These are phyloP conservation scores for Penicillium sp. DNA, from an alignment of 2,329 filamentous ascomycete genomes.

Conservation along the genomic window DNA sequence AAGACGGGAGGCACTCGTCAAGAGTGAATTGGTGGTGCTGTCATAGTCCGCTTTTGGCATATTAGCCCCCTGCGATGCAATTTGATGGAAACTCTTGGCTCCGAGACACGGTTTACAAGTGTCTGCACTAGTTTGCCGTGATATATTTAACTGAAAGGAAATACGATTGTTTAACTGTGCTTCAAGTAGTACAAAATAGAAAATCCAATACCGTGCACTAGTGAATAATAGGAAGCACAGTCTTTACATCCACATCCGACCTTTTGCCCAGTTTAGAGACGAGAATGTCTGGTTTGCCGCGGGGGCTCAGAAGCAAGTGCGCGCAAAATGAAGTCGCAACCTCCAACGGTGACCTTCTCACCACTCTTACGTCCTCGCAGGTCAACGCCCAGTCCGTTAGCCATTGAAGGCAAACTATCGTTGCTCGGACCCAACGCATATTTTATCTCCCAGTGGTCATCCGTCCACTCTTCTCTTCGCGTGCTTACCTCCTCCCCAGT, in stretches of 20 bases:
- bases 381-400: not conserved
- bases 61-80: not conserved
- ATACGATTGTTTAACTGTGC: no score
- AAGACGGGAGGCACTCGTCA: conserved; percentile 21
- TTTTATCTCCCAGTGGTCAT: not conserved
- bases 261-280: not conserved
- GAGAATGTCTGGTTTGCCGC: not conserved
- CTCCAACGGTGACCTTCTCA: not conserved
- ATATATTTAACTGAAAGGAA: no score
- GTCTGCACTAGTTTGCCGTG: no score
- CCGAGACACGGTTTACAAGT: no score
- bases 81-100: no score
- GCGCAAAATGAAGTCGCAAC: not conserved
- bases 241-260: not conserved
- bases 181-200: no score
- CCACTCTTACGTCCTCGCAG: not conserved
- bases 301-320: not conserved
- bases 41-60: no score
- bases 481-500: not conserved
- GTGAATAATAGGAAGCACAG: not conserved
- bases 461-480: not conserved
- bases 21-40: not conserved
- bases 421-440: not conserved
- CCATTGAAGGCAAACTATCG: not conserved
- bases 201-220: no score